A percentile compares a stretch with the other conserved stretches of the same genome.
phyloP scores from a whole-genome alignment of 441 rosid species.

The Populus tomentosa region DNA sequence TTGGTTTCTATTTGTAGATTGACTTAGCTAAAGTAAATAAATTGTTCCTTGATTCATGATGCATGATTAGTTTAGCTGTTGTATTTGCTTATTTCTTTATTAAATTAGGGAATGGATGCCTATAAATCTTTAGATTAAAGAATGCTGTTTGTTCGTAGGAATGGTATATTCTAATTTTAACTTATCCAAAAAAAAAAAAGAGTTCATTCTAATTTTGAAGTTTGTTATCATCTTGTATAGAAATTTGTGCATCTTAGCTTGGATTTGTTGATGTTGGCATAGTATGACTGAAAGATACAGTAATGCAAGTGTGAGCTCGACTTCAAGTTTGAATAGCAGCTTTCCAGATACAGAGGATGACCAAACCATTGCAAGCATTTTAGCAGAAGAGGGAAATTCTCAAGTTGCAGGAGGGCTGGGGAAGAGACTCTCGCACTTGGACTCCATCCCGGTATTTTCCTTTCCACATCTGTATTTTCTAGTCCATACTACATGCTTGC shows the following conservation, averaged over 20 bases:
- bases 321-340: conserved; percentile 78
- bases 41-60: background rate
- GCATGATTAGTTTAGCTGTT: background rate
- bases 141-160: background rate
- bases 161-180: background rate
- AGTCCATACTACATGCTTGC: background rate
- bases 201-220: background rate
- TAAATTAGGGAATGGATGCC: background rate
- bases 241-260: conserved; percentile 36
- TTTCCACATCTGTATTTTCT: conserved; percentile 11
- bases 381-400: conserved; percentile 63
- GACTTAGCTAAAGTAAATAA: background rate
- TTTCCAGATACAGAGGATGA: conserved; percentile 79
- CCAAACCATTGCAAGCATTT: conserved; percentile 68
- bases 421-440: conserved; percentile 82
- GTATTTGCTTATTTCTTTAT: background rate
- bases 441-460: conserved; percentile 71
- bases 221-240: background rate
- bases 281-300: conserved; percentile 57
- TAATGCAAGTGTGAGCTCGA: conserved; percentile 71
- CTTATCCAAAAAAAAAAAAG: too few species aligned
- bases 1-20: background rate
- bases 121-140: background rate
- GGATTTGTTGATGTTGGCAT: conserved; percentile 17
- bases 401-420: conserved; percentile 50